phyloP scores from a whole-genome alignment of 257 asterid genomes.

The Salvia hispanica region DNA sequence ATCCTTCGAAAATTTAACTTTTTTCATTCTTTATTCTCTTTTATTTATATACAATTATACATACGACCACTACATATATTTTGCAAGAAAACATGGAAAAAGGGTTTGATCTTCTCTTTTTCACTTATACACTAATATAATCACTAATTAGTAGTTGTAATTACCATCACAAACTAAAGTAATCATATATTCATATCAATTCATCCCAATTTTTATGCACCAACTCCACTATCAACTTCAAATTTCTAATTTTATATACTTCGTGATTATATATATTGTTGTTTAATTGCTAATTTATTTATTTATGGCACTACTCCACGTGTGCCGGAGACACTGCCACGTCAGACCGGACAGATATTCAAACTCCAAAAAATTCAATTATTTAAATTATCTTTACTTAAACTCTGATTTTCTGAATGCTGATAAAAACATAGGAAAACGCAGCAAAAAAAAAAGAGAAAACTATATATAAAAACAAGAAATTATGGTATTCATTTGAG shows the following conservation, averaged over 20 bases:
- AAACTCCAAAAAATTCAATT: no score
- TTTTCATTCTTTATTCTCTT: neutral
- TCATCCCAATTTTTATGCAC: no score
- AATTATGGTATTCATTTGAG: constrained; percentile 21
- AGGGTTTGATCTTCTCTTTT: constrained; percentile 4
- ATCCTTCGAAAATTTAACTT: neutral
- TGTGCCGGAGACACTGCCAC: no score
- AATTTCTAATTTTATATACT: no score
- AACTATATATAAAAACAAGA: constrained; percentile 2
- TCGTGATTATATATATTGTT: no score
- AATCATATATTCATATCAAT: no score
- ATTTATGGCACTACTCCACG: constrained; percentile 16
- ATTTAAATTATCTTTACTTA: no score
- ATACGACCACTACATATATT: constrained; percentile 10
- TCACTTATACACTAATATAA: no score
- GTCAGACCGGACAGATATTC: no score
- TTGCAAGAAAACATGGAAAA: constrained; percentile 58
- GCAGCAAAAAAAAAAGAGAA: constrained; percentile 12
- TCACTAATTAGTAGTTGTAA: neutral
- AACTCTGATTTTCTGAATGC: constrained; percentile 19
- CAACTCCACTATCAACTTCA: no score
- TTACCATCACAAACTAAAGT: neutral
- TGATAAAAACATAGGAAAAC: constrained; percentile 29
- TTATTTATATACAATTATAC: neutral
- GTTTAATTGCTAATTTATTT: no score